Percentiles rank a stretch among this genome's conserved stretches.
Evolutionary conservation across 2,329 filamentous ascomycete species (phyloP).

Genomic region (Fusarium sp.): DNA sequence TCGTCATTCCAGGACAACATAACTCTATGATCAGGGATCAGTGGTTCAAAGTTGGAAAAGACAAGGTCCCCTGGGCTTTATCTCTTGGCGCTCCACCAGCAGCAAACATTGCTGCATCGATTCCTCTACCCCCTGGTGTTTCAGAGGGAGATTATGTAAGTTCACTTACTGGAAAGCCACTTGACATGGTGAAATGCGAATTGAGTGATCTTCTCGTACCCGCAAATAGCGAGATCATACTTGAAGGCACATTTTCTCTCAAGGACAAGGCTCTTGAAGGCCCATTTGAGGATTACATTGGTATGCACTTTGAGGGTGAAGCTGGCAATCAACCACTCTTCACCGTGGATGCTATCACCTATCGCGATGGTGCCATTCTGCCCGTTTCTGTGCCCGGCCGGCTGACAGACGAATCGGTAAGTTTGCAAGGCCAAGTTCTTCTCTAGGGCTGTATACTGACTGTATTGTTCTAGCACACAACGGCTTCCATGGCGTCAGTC

Average conservation of each 20-base stretch:
- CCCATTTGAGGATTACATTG: neutral
- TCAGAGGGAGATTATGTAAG: neutral
- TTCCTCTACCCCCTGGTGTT: neutral
- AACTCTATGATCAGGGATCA: conserved; percentile 58
- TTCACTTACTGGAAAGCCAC: neutral
- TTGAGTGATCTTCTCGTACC: neutral
- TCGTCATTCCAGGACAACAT: conserved; percentile 60
- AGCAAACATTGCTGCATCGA: conserved; percentile 55
- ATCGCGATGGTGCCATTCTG: neutral
- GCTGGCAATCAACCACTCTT: neutral
- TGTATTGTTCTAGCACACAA: neutral
- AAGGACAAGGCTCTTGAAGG: neutral
- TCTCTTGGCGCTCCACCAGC: conserved; percentile 62
- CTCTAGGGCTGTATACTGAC: too few species aligned
- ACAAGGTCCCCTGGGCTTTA: conserved; percentile 60
- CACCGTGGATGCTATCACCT: neutral
- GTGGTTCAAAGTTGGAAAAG: conserved; percentile 58
- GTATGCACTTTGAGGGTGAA: neutral
- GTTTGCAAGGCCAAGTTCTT: neutral
- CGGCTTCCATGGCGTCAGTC: neutral
- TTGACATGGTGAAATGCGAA: neutral
- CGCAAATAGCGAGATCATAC: neutral
- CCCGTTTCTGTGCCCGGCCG: neutral
- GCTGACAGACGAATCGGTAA: neutral
- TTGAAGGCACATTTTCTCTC: neutral